phyloP scores from a whole-genome alignment of 345 rosid genomes.

The Boechera divaricarpa region DNA sequence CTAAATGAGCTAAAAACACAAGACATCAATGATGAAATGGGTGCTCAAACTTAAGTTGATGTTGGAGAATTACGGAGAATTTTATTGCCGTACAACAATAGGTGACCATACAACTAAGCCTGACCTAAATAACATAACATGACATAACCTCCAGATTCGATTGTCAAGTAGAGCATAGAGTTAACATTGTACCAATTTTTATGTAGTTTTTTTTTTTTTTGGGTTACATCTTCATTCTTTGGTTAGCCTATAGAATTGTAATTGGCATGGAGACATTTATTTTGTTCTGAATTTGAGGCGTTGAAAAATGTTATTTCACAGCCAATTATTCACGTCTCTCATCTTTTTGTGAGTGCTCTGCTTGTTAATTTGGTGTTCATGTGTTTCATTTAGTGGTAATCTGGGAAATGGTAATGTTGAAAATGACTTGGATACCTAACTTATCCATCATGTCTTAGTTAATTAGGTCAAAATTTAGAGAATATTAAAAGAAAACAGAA shows the following conservation, averaged over 20 bases:
- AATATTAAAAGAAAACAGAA: slow-evolving; percentile 26
- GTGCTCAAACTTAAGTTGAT: background rate
- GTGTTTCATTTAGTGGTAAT: slow-evolving; percentile 4
- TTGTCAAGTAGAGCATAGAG: background rate
- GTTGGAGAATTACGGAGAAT: no score
- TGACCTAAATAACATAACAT: background rate
- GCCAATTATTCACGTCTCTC: background rate
- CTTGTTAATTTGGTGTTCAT: background rate
- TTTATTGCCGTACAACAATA: background rate
- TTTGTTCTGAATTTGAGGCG: background rate
- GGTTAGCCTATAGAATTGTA: background rate
- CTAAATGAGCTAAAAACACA: no score
- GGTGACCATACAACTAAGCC: background rate
- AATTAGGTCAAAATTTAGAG: background rate
- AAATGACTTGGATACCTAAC: slow-evolving; percentile 32
- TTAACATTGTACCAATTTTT: background rate
- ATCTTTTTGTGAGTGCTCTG: slow-evolving; percentile 16
- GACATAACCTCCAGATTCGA: background rate
- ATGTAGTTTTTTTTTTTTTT: background rate
- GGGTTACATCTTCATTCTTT: background rate
- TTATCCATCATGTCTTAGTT: background rate
- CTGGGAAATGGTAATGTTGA: background rate
- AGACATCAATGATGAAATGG: background rate
- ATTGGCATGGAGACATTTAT: background rate
- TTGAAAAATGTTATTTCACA: background rate